Conservation (phyloP, 2,329 filamentous ascomycete species). For the Penicillium sclerotigenum region DNA sequence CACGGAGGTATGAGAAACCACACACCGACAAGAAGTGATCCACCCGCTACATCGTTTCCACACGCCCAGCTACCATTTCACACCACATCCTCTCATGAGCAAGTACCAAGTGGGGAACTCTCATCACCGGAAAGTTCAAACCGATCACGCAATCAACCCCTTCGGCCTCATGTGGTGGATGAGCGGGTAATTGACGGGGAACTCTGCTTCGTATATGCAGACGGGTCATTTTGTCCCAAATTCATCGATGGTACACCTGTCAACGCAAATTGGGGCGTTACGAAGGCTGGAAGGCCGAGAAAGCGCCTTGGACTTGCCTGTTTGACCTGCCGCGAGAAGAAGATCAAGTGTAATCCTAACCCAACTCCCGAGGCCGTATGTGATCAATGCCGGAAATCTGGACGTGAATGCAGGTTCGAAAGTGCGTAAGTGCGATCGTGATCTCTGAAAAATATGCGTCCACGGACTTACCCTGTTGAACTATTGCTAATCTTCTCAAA, state of each 20-base stretch:
- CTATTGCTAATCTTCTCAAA: slow-evolving; percentile 15
- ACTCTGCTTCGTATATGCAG: slow-evolving; percentile 80
- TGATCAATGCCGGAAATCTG: slow-evolving; percentile 88
- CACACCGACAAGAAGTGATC: slow-evolving; percentile 18
- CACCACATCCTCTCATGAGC: slow-evolving; percentile 15
- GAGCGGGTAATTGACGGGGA: slow-evolving; percentile 63
- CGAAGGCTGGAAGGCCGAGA: slow-evolving; percentile 88
- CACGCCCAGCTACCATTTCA: slow-evolving; percentile 20
- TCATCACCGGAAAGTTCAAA: slow-evolving; percentile 17
- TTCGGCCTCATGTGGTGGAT: slow-evolving; percentile 38
- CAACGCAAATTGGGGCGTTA: slow-evolving; percentile 89
- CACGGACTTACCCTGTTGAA: neutral
- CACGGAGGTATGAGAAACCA: slow-evolving; percentile 22
- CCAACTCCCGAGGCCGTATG: slow-evolving; percentile 58
- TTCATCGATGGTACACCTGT: slow-evolving; percentile 81
- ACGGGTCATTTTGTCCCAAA: slow-evolving; percentile 77
- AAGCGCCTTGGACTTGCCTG: slow-evolving; percentile 92
- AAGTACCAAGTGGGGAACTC: slow-evolving; percentile 8
- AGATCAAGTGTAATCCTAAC: slow-evolving; percentile 95
- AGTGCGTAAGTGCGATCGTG: slow-evolving; percentile 65
- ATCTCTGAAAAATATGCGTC: neutral
- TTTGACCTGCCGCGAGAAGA: slow-evolving; percentile 90
- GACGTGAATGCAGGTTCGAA: slow-evolving; percentile 78
- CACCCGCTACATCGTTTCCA: slow-evolving; percentile 18
- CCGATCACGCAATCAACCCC: slow-evolving; percentile 15